A percentile compares a stretch with the other conserved stretches of the same genome.
Evolutionary conservation across 2,329 filamentous ascomycete genomes (phyloP).

Genomic region (Paramyrothecium roridum): DNA sequence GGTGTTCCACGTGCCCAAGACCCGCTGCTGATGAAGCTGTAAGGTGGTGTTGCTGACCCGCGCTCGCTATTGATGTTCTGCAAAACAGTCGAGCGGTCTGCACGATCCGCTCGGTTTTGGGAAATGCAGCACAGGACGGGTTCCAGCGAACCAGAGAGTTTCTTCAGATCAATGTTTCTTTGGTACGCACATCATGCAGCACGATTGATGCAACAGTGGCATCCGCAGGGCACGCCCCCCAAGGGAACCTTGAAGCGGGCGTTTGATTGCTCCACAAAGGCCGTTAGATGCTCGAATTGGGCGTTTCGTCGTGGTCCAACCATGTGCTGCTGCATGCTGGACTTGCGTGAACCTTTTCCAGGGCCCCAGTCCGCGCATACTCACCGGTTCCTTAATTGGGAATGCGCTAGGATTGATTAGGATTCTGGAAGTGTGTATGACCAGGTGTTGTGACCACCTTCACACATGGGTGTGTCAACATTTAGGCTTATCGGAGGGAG

Average conservation of each 20-base stretch:
- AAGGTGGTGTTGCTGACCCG: neutral
- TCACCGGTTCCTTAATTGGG: slow-evolving; percentile 30
- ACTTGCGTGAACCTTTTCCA: slow-evolving; percentile 11
- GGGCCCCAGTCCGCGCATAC: slow-evolving; percentile 15
- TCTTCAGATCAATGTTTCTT: neutral
- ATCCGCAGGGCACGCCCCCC: neutral
- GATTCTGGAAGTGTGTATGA: slow-evolving; percentile 1
- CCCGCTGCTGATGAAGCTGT: too few species aligned
- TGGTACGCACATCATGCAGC: neutral
- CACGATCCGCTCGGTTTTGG: neutral
- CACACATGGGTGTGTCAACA: neutral
- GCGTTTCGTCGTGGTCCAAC: neutral
- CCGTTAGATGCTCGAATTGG: neutral
- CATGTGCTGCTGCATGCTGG: neutral
- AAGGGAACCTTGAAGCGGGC: neutral
- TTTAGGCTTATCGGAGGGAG: neutral
- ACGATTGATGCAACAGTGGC: neutral
- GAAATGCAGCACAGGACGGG: neutral
- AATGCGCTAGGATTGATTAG: slow-evolving; percentile 20
- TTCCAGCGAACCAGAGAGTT: neutral
- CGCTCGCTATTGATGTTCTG: neutral
- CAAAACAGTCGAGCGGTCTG: neutral
- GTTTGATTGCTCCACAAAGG: neutral
- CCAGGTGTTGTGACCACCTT: neutral
- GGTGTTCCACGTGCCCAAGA: too few species aligned